A percentile compares a stretch with the other conserved stretches of the same genome.
Conservation (phyloP, 495 filamentous ascomycete species). For the Pyronema omphalodes region DNA sequence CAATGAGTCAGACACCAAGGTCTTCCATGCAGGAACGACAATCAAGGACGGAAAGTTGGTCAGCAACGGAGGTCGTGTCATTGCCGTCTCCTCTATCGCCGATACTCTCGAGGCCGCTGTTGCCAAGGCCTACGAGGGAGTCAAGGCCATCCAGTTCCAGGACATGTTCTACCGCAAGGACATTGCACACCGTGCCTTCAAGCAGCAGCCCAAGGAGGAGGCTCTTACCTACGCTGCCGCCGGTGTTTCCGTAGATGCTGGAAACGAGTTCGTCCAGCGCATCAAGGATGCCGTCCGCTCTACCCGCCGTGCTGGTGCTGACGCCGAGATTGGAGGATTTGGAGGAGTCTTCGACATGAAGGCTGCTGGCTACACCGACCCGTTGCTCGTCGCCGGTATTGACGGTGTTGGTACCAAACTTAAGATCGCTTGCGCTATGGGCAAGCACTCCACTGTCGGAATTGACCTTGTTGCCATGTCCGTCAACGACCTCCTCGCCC, state of each 20-base stretch:
- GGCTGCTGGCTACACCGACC: conserved; percentile 53
- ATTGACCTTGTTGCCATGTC: conserved; percentile 98
- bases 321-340: conserved; percentile 86
- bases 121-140: conserved; percentile 60
- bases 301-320: conserved; percentile 65
- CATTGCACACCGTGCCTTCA: conserved; percentile 51
- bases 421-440: conserved; percentile 73
- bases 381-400: conserved; percentile 72
- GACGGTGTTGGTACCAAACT: conserved; percentile 96
- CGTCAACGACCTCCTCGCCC: conserved; percentile 90
- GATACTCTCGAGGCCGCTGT: conserved; percentile 61
- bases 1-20: conserved; percentile 33
- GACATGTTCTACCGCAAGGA: conserved; percentile 87
- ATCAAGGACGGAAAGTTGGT: conserved; percentile 42
- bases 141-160: conserved; percentile 63
- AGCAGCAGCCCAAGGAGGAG: conserved; percentile 2
- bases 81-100: conserved; percentile 68
- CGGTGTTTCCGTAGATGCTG: conserved; percentile 80
- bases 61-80: conserved; percentile 75
- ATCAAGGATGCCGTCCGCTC: conserved; percentile 71
- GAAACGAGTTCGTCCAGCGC: conserved; percentile 71
- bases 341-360: conserved; percentile 73
- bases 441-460: conserved; percentile 74
- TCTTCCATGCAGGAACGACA: conserved; percentile 89
- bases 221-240: conserved; percentile 75